Conservation (phyloP, 1,284 basidiomycete species). For the Golubevia pallescens region DNA sequence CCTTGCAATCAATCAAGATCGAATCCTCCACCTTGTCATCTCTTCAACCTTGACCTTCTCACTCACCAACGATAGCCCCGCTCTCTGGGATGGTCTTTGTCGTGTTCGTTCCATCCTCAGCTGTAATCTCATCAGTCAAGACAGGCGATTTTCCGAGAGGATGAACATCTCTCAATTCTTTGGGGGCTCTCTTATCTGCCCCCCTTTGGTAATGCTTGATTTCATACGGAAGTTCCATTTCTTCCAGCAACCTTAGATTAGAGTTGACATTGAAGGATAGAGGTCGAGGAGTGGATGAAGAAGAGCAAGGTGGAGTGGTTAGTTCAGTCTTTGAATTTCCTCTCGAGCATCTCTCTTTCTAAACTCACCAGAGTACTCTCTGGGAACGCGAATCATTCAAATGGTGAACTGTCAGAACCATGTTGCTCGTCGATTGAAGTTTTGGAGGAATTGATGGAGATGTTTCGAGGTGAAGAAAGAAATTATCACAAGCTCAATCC, state of each 20-base stretch:
- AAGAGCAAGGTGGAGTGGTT: too few species aligned
- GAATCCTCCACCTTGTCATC: not conserved
- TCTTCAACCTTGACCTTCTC: not conserved
- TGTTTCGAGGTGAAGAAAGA: too few species aligned
- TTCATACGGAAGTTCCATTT: slow-evolving; percentile 52
- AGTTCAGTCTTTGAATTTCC: too few species aligned
- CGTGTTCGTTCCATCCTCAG: slow-evolving; percentile 18
- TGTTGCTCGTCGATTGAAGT: not conserved
- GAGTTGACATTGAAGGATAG: too few species aligned
- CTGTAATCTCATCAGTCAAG: slow-evolving; percentile 32
- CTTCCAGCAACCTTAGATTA: slow-evolving; percentile 62
- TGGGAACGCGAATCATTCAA: slow-evolving; percentile 59
- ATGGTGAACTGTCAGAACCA: slow-evolving; percentile 35
- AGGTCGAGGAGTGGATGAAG: too few species aligned
- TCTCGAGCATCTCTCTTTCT: too few species aligned
- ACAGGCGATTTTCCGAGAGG: slow-evolving; percentile 58
- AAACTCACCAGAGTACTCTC: too few species aligned
- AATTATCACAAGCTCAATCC: too few species aligned
- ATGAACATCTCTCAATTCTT: slow-evolving; percentile 42
- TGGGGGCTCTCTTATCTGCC: slow-evolving; percentile 37
- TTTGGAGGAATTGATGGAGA: too few species aligned
- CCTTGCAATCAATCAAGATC: not conserved
- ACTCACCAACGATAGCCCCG: slow-evolving; percentile 50
- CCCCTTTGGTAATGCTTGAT: slow-evolving; percentile 53
- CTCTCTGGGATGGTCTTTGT: slow-evolving; percentile 51